A percentile compares a stretch with the other conserved stretches of the same genome.
Evolutionary conservation across 2,329 filamentous ascomycete genomes (phyloP).

Genomic region (Tolypocladium tropicale): DNA sequence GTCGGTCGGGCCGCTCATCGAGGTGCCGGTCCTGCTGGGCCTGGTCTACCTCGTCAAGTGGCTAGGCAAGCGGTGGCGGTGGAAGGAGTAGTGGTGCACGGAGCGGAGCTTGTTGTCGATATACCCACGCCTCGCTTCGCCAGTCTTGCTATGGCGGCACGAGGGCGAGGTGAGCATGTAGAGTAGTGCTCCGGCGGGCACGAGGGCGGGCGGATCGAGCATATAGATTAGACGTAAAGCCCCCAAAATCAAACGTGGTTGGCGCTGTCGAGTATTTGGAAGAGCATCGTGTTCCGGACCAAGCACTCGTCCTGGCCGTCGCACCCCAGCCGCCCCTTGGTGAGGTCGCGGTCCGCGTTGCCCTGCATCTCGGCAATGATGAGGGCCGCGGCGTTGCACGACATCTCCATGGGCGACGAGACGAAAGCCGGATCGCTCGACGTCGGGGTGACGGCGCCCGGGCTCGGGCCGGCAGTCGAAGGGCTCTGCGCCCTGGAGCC

Average conservation of each 20-base stretch:
- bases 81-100: slow-evolving; percentile 26
- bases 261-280: slow-evolving; percentile 20
- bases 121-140: background rate
- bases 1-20: slow-evolving; percentile 77
- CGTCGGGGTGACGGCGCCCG: slow-evolving; percentile 10
- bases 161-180: background rate
- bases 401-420: slow-evolving; percentile 22
- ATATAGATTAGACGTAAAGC: background rate
- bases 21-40: slow-evolving; percentile 70
- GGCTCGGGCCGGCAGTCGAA: slow-evolving; percentile 10
- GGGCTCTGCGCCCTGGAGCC: slow-evolving; percentile 12
- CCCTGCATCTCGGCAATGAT: slow-evolving; percentile 31
- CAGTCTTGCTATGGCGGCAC: background rate
- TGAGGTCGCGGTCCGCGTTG: slow-evolving; percentile 14
- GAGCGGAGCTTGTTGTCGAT: background rate
- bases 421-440: slow-evolving; percentile 7
- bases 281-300: slow-evolving; percentile 22
- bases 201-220: too few species aligned
- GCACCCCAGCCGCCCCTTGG: slow-evolving; percentile 20
- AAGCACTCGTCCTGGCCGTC: slow-evolving; percentile 15
- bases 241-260: background rate
- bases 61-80: slow-evolving; percentile 42
- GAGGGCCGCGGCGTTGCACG: slow-evolving; percentile 21
- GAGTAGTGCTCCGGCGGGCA: too few species aligned
- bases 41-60: slow-evolving; percentile 66